Percentiles rank a stretch among this genome's conserved stretches.
Conservation (phyloP, 257 asterid genomes). For the Capsicum rhomboideum region DNA sequence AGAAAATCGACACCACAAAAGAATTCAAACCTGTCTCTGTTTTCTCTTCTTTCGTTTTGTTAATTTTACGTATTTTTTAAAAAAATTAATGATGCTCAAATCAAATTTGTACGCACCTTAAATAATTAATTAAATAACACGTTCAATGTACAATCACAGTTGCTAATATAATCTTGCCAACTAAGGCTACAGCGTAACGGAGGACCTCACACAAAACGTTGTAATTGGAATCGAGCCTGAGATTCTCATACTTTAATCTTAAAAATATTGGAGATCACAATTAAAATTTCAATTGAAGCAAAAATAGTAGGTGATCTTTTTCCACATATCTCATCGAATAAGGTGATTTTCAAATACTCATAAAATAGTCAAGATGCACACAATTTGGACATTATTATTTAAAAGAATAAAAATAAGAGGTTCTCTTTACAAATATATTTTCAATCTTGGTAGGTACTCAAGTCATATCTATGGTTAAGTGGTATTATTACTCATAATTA, state of each 20-base stretch:
- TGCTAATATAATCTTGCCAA: no score
- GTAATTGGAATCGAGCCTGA: neutral
- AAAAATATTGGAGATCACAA: neutral
- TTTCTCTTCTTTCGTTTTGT: neutral
- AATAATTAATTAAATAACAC: neutral
- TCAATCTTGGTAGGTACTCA: neutral
- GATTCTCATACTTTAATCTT: neutral
- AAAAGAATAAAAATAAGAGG: neutral
- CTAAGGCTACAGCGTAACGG: neutral
- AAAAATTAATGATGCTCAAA: no score
- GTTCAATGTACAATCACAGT: neutral
- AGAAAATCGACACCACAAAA: neutral
- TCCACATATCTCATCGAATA: no score
- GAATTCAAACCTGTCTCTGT: neutral
- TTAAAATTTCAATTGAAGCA: neutral
- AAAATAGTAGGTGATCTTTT: neutral
- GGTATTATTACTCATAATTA: neutral
- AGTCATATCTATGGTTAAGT: neutral
- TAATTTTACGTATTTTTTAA: no score
- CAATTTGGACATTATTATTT: neutral
- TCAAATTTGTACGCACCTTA: neutral
- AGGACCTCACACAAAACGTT: neutral
- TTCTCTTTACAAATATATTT: neutral
- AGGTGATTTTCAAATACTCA: neutral
- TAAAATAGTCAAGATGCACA: neutral